Evolutionary conservation across 2,329 filamentous ascomycete species (phyloP).

Genomic region (Nemania sp.): DNA sequence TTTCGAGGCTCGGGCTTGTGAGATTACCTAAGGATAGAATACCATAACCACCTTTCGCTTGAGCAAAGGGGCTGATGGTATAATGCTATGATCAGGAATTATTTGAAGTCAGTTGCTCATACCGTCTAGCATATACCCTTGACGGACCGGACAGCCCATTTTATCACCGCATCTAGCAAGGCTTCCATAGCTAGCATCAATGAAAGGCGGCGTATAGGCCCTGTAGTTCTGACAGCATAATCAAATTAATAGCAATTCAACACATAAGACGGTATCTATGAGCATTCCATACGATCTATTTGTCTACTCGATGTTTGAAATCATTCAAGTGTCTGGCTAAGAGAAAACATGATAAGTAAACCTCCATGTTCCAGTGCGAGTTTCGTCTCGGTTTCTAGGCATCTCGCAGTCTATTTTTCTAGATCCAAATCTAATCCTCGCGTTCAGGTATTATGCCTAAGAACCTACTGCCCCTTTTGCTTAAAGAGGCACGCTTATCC

Average conservation of each 20-base stretch:
- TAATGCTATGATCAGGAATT: conserved; percentile 1
- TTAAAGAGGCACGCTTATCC: background rate
- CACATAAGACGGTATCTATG: background rate
- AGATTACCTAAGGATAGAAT: background rate
- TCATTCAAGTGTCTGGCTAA: background rate
- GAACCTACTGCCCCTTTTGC: background rate
- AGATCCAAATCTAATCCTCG: background rate
- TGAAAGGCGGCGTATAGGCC: background rate
- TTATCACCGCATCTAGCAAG: background rate
- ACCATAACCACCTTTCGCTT: conserved; percentile 31
- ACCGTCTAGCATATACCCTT: background rate
- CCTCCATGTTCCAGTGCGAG: background rate
- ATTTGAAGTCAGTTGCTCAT: background rate
- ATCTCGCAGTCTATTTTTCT: conserved; percentile 14
- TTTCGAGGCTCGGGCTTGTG: conserved; percentile 67
- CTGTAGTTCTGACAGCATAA: background rate
- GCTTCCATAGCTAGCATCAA: background rate
- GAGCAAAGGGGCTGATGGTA: background rate
- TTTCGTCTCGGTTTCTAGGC: background rate
- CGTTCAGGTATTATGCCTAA: background rate
- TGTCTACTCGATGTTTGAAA: background rate
- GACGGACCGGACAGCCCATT: too few species aligned
- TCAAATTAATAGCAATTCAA: background rate
- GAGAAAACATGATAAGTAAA: background rate
- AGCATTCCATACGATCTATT: background rate